Percentiles rank a stretch among this genome's conserved stretches.
These are phyloP conservation scores for Tulasnella calospora DNA, from an alignment of 768 basidiomycete genomes.

Conservation along the genomic window DNA sequence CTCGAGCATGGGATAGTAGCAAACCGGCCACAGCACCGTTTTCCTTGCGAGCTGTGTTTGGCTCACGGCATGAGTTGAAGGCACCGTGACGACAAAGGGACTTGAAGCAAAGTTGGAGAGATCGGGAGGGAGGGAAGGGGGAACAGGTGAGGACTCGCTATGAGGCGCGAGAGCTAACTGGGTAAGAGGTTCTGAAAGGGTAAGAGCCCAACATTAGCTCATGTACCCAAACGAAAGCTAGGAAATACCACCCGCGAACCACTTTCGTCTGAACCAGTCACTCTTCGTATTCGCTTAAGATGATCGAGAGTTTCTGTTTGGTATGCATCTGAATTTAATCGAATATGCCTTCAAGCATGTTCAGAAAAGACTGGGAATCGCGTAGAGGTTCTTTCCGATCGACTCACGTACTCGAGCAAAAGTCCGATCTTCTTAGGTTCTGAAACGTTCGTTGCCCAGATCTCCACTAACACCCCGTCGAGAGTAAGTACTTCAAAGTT, in stretches of 20 bases:
- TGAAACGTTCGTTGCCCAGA: neutral
- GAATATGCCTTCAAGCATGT: constrained; percentile 1
- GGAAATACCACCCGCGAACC: neutral
- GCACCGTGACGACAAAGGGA: constrained; percentile 48
- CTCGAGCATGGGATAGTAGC: constrained; percentile 57
- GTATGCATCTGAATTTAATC: neutral
- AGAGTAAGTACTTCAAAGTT: neutral
- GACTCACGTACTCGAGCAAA: constrained; percentile 19
- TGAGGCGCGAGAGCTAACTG: constrained; percentile 27
- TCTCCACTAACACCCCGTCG: neutral
- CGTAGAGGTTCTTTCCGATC: neutral
- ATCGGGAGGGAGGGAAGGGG: constrained; percentile 50
- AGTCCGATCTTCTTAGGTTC: constrained; percentile 16
- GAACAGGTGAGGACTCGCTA: constrained; percentile 28
- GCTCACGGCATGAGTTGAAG: constrained; percentile 63
- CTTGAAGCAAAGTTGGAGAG: constrained; percentile 33
- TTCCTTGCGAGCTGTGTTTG: constrained; percentile 60
- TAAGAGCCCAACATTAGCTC: neutral
- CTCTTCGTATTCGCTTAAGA: constrained; percentile 66
- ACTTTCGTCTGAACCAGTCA: neutral
- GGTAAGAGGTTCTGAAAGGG: neutral
- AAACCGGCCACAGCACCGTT: constrained; percentile 78
- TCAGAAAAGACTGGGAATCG: neutral
- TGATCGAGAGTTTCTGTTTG: constrained; percentile 46
- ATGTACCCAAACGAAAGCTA: constrained; percentile 12